Evolutionary conservation across 139 green algal species (phyloP).

Genomic region (Chlorella sp.): DNA sequence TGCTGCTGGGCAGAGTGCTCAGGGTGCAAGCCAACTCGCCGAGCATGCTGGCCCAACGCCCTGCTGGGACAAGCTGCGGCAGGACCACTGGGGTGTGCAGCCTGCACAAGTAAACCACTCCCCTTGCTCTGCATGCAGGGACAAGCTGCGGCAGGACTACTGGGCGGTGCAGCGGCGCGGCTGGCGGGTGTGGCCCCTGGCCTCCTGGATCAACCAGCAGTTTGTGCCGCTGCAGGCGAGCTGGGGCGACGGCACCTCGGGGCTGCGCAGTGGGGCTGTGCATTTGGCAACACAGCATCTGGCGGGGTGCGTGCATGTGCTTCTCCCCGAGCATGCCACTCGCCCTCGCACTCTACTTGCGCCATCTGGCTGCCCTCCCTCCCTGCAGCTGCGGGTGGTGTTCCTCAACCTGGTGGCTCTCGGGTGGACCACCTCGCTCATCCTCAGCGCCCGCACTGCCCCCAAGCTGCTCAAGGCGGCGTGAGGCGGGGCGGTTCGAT

Average conservation of each 20-base stretch:
- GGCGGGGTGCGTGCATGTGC: too few species aligned
- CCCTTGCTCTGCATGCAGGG: background rate
- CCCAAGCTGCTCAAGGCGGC: background rate
- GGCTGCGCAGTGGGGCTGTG: too few species aligned
- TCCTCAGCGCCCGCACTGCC: conserved; percentile 1
- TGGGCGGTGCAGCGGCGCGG: conserved; percentile 7
- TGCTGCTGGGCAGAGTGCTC: too few species aligned
- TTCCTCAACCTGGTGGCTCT: conserved; percentile 41
- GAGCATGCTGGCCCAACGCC: too few species aligned
- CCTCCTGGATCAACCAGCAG: conserved; percentile 36
- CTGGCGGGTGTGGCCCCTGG: conserved; percentile 44
- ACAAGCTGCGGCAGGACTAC: conserved; percentile 1
- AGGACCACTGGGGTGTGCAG: too few species aligned
- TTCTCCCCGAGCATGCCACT: too few species aligned
- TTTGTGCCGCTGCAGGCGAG: conserved; percentile 34
- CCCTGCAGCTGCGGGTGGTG: conserved; percentile 38
- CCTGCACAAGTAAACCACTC: too few species aligned
- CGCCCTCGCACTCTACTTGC: too few species aligned
- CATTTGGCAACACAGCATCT: too few species aligned
- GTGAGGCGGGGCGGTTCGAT: background rate
- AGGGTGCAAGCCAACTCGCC: too few species aligned
- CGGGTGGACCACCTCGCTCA: conserved; percentile 39
- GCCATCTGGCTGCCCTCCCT: too few species aligned
- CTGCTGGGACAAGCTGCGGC: background rate
- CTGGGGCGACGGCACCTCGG: too few species aligned